Base-by-base conservation (phyloP, 2,329 filamentous ascomycete genomes). In the Didymella pinodella region DNA sequence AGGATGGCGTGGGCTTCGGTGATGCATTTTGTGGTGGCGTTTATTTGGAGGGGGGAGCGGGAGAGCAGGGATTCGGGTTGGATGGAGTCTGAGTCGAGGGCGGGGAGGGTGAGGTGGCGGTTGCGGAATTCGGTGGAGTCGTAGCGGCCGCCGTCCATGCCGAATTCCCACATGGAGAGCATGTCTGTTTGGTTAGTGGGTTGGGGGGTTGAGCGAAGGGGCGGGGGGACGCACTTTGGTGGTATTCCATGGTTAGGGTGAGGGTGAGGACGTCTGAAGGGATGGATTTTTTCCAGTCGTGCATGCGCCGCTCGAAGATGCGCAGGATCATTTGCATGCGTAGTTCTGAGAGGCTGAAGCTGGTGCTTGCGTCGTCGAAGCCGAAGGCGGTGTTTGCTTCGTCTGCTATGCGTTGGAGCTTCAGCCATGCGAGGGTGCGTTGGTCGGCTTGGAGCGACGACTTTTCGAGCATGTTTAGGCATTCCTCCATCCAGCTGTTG, bases 401-500 rank as follows among this genome's bases (percentile, higher is more conserved):
- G 47, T 77, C 75, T 8, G 73, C 72, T 32, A 76, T 76, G 20
- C 74, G 65, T 57, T 77, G 74, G 4, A 77, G 61, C 43, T 71
- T 70, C 12, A 76, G 45, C 67, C 66, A 75, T 5, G 74, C 72
- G 1, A 73, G 55, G 7, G 71, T 64, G 18, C 70, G 62, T 31
- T 68, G 67, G 29, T 77, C 75, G 6, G 72, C 66, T n/a, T 72
- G 57, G 0, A 68, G 44, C 3, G 70, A 69, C 2, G 74, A 76
- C 46, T 74, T 75, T 25, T 71, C 64, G 2, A 77, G 66, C 36
- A 77, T 62, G 1, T 57, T 58, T 38, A 70, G 47, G 40, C 72
- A 75, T 47, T 77, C 75, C 45, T 70, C 71, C 74, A 77, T 75
- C 75, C 75, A 77, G 36, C 71, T 73, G 49, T 77, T 77, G 59